A percentile compares a stretch with the other conserved stretches of the same genome.
phyloP scores from a whole-genome alignment of 106 monocot genomes.

The Allium sativum region DNA sequence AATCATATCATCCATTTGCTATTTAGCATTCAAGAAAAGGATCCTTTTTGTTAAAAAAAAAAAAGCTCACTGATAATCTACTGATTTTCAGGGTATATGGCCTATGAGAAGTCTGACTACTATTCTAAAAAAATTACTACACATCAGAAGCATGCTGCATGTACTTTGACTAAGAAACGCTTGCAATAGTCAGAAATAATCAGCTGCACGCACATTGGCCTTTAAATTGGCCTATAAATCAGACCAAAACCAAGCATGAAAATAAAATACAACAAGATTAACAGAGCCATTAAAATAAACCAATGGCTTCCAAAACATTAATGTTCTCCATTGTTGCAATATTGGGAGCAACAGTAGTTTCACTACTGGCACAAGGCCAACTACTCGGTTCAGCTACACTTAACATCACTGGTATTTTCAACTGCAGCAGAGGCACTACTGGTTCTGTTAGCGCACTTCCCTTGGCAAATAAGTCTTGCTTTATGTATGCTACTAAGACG shows the following conservation, averaged over 20 bases:
- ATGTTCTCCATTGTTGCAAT: slow-evolving; percentile 3
- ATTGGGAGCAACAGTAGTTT: slow-evolving; percentile 1
- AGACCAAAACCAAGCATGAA: not conserved
- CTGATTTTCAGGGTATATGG: too few species aligned
- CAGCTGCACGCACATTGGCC: not conserved
- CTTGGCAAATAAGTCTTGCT: slow-evolving; percentile 24
- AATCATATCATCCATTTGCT: too few species aligned
- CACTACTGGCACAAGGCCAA: slow-evolving; percentile 18
- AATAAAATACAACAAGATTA: not conserved
- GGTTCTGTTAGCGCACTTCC: slow-evolving; percentile 7
- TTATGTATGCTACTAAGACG: too few species aligned
- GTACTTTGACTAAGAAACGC: not conserved
- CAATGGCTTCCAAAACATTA: slow-evolving; percentile 12
- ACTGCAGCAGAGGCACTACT: slow-evolving; percentile 11
- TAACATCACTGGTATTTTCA: slow-evolving; percentile 29
- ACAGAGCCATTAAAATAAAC: not conserved
- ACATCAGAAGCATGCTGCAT: not conserved
- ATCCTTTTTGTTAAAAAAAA: too few species aligned
- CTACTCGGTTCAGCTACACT: slow-evolving; percentile 20
- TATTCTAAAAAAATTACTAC: too few species aligned
- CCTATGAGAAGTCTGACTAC: too few species aligned
- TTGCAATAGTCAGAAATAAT: slow-evolving; percentile 1
- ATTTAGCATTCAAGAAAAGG: too few species aligned
- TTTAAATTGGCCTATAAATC: slow-evolving; percentile 7
- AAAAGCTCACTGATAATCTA: too few species aligned